A percentile compares a stretch with the other conserved stretches of the same genome.
phyloP scores from a whole-genome alignment of 345 rosid genomes.

The Salix koriyanagi region DNA sequence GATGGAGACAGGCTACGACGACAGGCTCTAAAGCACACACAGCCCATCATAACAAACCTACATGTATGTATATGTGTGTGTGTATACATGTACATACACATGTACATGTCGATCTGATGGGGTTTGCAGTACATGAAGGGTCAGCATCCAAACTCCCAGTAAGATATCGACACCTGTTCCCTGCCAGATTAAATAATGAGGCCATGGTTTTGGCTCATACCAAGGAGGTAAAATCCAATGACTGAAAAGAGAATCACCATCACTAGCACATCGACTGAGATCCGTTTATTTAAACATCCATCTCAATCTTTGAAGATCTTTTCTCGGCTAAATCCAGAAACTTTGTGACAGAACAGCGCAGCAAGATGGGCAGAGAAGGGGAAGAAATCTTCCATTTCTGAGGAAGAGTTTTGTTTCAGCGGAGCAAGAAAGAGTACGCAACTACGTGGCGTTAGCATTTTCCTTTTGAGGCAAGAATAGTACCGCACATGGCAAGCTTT shows the following conservation, averaged over 20 bases:
- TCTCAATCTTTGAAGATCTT: not conserved
- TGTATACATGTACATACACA: too few relatives aligned
- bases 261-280: not conserved
- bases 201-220: not conserved
- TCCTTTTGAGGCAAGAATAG: too few relatives aligned
- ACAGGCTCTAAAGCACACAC: conserved; percentile 16
- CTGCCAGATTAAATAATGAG: not conserved
- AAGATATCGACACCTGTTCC: not conserved
- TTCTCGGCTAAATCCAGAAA: not conserved
- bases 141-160: not conserved
- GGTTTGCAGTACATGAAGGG: not conserved
- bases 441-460: too few relatives aligned
- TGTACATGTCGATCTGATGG: not conserved
- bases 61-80: not conserved
- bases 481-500: not conserved
- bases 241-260: not conserved
- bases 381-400: not conserved
- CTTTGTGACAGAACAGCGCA: not conserved
- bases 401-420: not conserved
- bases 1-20: conserved; percentile 10
- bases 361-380: not conserved
- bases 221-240: not conserved
- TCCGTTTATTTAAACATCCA: not conserved
- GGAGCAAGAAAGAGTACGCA: too few relatives aligned
- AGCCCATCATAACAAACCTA: conserved; percentile 20